Conservation (phyloP, 2,329 filamentous ascomycete species). For the Colletotrichum kahawae region DNA sequence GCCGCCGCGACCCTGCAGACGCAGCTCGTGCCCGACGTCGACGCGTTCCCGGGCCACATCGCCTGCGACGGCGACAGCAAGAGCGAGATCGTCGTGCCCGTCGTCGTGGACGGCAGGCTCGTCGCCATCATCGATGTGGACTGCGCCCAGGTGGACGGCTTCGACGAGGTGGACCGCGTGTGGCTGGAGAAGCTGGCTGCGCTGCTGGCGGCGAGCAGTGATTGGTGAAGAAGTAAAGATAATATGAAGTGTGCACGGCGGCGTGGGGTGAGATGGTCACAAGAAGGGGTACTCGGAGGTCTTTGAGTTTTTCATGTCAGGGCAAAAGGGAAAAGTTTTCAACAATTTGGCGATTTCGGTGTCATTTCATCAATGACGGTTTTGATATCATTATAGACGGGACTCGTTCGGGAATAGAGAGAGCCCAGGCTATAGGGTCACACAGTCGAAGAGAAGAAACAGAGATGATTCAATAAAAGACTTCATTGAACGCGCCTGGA, state of each 20-base stretch:
- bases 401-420: background rate
- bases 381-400: background rate
- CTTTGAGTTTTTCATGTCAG: background rate
- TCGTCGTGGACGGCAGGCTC: slow-evolving; percentile 55
- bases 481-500: slow-evolving; percentile 3
- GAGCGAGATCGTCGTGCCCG: slow-evolving; percentile 84
- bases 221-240: slow-evolving; percentile 55
- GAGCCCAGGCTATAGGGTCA: background rate
- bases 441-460: background rate
- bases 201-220: slow-evolving; percentile 64
- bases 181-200: slow-evolving; percentile 70
- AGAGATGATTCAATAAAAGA: background rate
- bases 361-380: background rate
- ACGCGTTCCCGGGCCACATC: slow-evolving; percentile 79
- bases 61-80: slow-evolving; percentile 77
- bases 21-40: slow-evolving; percentile 73
- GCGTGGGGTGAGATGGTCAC: background rate
- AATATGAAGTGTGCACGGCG: background rate
- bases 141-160: slow-evolving; percentile 70
- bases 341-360: background rate
- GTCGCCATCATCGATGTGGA: slow-evolving; percentile 83
- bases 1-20: slow-evolving; percentile 67
- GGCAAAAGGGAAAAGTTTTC: background rate
- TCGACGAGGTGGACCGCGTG: slow-evolving; percentile 69
- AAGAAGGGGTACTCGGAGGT: background rate